phyloP scores from a whole-genome alignment of 2,329 filamentous ascomycete genomes.

The Monosporascus sp. region DNA sequence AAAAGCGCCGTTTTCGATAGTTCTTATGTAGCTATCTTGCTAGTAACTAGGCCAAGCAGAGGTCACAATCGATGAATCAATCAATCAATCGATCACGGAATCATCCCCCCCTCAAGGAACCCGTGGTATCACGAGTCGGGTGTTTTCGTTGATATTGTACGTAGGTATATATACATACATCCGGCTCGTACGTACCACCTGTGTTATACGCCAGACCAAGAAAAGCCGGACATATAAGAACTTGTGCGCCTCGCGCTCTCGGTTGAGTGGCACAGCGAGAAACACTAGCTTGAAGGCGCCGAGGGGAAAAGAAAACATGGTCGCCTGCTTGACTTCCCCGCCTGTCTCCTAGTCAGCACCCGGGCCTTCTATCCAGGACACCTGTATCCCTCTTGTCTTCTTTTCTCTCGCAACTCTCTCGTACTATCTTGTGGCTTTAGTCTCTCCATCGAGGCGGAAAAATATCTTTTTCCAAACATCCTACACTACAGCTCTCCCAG shows the following conservation, averaged over 20 bases:
- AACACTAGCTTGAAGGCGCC: neutral
- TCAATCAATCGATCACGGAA: no score
- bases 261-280: neutral
- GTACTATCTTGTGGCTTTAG: neutral
- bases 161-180: neutral
- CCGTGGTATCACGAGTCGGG: no score
- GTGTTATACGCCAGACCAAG: neutral
- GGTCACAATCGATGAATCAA: no score
- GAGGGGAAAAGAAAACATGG: neutral
- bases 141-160: neutral
- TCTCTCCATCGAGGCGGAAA: neutral
- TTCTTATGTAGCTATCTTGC: no score
- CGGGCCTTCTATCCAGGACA: neutral
- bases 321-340: no score
- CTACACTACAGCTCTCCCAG: neutral
- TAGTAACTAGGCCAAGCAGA: no score
- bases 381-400: neutral
- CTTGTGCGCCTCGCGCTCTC: neutral
- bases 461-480: neutral
- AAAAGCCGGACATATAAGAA: neutral
- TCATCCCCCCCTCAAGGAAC: no score
- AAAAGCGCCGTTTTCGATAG: no score
- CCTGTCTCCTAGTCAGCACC: neutral
- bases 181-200: no score
- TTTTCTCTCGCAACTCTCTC: neutral